phyloP scores from a whole-genome alignment of 768 basidiomycete genomes.

The Suillus clintonianus region DNA sequence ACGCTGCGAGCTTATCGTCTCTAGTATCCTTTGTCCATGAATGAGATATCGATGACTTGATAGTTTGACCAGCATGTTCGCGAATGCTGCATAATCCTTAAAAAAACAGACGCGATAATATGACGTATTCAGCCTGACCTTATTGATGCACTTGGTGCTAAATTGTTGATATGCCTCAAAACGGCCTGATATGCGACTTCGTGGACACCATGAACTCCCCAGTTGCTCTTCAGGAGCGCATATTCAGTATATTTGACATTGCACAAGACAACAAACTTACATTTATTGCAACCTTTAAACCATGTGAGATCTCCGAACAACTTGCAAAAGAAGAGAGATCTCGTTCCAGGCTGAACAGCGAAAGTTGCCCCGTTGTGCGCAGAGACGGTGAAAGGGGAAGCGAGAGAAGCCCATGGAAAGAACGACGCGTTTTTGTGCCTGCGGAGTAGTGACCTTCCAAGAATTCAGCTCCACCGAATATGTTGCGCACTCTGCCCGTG shows the following conservation, averaged over 20 bases:
- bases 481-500: constrained; percentile 81
- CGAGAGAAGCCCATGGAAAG: constrained; percentile 71
- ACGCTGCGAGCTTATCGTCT: constrained; percentile 65
- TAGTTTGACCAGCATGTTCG: constrained; percentile 73
- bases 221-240: constrained; percentile 36
- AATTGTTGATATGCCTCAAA: constrained; percentile 69
- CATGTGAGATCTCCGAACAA: constrained; percentile 63
- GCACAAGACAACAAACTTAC: constrained; percentile 56
- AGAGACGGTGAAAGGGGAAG: constrained; percentile 65
- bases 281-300: constrained; percentile 68
- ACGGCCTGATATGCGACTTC: constrained; percentile 86
- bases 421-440: constrained; percentile 84
- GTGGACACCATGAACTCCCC: constrained; percentile 50
- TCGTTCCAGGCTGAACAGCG: constrained; percentile 71
- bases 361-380: constrained; percentile 67
- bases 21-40: constrained; percentile 75
- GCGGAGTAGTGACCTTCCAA: constrained; percentile 80
- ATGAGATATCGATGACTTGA: constrained; percentile 86
- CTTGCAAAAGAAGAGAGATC: constrained; percentile 83
- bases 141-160: constrained; percentile 77
- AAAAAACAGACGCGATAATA: too few species aligned
- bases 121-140: constrained; percentile 48
- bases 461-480: constrained; percentile 89
- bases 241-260: neutral
- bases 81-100: constrained; percentile 48